These are phyloP conservation scores for Asterochloris sp. DNA, from an alignment of 139 green algal genomes.

Conservation along the genomic window DNA sequence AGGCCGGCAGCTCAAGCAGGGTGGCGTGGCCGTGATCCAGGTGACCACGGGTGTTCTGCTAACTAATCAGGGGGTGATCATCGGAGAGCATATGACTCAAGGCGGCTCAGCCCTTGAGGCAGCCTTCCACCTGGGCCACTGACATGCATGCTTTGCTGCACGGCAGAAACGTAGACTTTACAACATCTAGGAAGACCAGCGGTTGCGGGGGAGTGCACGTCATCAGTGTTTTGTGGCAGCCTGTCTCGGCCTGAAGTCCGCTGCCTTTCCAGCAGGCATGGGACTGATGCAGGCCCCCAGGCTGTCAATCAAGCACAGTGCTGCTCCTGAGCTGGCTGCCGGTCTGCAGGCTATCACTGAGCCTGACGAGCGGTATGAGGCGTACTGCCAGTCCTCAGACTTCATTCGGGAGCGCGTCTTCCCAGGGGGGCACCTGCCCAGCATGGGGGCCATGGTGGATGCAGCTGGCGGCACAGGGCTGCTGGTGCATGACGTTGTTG, in stretches of 20 bases:
- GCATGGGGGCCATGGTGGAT: slow-evolving; percentile 74
- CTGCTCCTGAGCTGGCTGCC: no score
- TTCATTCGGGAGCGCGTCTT: slow-evolving; percentile 99
- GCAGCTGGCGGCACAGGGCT: slow-evolving; percentile 54
- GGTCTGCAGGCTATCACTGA: slow-evolving; percentile 59
- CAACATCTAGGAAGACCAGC: no score
- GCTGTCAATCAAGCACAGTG: neutral
- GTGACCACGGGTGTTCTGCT: slow-evolving; percentile 14
- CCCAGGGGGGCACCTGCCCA: slow-evolving; percentile 85
- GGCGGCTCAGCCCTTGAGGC: no score
- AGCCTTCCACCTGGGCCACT: no score
- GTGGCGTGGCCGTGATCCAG: slow-evolving; percentile 76
- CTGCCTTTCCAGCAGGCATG: no score
- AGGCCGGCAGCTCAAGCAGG: slow-evolving; percentile 65
- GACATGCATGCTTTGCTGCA: neutral
- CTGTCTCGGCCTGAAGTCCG: no score
- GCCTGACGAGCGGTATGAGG: slow-evolving; percentile 80
- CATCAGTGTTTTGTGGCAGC: no score
- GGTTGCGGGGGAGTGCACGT: no score
- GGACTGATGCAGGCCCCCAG: no score
- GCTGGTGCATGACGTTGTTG: neutral
- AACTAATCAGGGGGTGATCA: no score
- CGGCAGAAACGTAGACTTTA: neutral
- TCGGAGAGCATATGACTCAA: no score
- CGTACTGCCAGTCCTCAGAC: slow-evolving; percentile 83